Conservation (phyloP, 345 rosid genomes). For the Ceriops decandra region DNA sequence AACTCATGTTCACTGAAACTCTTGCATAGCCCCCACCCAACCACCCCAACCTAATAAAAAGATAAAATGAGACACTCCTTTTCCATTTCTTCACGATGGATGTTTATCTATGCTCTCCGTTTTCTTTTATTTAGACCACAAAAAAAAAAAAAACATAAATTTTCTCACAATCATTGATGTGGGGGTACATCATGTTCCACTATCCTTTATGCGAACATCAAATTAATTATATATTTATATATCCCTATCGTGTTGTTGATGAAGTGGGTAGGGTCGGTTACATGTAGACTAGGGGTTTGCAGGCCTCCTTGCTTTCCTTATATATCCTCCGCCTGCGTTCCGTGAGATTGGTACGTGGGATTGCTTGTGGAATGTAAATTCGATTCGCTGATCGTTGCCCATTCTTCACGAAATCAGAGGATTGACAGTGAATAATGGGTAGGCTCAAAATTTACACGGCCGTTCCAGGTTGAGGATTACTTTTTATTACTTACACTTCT, state of each 20-base stretch:
- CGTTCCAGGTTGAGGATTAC: not conserved
- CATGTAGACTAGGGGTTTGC: conserved; percentile 19
- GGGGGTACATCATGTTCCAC: conserved; percentile 18
- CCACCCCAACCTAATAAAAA: no score
- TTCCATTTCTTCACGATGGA: not conserved
- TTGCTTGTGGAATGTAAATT: conserved; percentile 26
- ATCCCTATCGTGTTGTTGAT: conserved; percentile 10
- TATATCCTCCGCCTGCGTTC: conserved; percentile 36
- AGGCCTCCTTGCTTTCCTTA: conserved; percentile 25
- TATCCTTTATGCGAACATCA: not conserved
- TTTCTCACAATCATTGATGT: conserved; percentile 42
- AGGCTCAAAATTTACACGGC: not conserved
- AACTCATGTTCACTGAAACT: no score
- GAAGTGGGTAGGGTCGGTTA: conserved; percentile 50
- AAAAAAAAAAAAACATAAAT: not conserved
- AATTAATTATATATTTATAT: not conserved
- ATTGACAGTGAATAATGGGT: not conserved
- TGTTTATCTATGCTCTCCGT: not conserved
- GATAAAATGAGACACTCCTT: not conserved
- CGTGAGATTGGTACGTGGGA: not conserved
- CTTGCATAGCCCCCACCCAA: no score
- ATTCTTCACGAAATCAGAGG: conserved; percentile 13
- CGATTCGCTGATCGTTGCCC: conserved; percentile 1
- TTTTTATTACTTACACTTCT: not conserved
- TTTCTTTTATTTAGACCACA: not conserved